These are phyloP conservation scores for Hygrocybe coccinea DNA, from an alignment of 768 basidiomycete species.

Conservation along the genomic window DNA sequence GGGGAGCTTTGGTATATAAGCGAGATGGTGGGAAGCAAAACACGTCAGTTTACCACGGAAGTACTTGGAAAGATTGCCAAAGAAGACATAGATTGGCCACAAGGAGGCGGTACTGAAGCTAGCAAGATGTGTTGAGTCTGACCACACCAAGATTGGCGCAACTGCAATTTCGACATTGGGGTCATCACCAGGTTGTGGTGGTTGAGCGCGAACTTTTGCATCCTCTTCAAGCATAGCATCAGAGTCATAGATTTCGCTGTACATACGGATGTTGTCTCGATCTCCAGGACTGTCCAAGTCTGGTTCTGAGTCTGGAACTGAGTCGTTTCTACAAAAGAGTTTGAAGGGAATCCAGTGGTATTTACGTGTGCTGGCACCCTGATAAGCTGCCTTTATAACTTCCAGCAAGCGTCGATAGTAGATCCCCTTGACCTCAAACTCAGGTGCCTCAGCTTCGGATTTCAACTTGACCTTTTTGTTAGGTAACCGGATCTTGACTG, in stretches of 20 bases:
- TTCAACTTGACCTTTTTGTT: constrained; percentile 9
- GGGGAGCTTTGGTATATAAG: constrained; percentile 26
- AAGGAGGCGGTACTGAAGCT: constrained; percentile 23
- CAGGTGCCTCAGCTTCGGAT: constrained; percentile 13
- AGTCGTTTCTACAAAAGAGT: constrained; percentile 10
- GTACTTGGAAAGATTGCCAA: constrained; percentile 36
- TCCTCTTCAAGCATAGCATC: constrained; percentile 14
- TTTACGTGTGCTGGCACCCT: not conserved
- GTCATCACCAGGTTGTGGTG: constrained; percentile 1
- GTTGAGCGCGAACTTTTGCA: constrained; percentile 5
- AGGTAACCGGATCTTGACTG: constrained; percentile 26
- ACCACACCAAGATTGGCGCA: constrained; percentile 23
- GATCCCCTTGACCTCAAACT: constrained; percentile 18
- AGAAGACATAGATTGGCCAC: constrained; percentile 34
- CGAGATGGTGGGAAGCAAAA: constrained; percentile 24
- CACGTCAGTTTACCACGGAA: constrained; percentile 15
- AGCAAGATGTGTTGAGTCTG: constrained; percentile 27
- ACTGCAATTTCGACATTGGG: constrained; percentile 14
- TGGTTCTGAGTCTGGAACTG: not conserved
- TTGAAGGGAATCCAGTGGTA: constrained; percentile 20
- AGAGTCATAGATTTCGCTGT: constrained; percentile 16
- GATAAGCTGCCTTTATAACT: constrained; percentile 13
- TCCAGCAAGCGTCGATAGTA: constrained; percentile 16
- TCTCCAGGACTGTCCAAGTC: no score
- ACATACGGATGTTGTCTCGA: constrained; percentile 7